Conservation (phyloP, 1,139 yeast genomes). For the Taiozyma onychis region DNA sequence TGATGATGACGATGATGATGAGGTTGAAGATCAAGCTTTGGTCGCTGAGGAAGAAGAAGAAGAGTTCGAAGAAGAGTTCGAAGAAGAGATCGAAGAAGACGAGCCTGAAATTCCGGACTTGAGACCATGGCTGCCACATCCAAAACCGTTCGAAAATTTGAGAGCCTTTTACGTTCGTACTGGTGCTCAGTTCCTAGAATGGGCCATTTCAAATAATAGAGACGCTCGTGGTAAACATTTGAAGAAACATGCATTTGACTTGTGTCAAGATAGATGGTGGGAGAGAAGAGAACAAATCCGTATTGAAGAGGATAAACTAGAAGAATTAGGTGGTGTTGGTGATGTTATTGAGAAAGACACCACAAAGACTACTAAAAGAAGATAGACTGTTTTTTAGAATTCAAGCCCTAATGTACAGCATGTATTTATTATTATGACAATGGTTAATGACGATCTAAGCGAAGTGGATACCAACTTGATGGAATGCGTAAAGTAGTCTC, state of each 20-base stretch:
- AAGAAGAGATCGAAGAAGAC: conserved; percentile 51
- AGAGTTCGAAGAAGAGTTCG: conserved; percentile 46
- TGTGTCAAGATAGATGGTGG: conserved; percentile 97
- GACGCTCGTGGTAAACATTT: conserved; percentile 89
- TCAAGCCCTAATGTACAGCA: not conserved
- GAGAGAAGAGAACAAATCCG: conserved; percentile 94
- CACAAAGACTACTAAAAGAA: conserved; percentile 31
- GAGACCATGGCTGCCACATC: conserved; percentile 96
- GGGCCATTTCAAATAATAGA: conserved; percentile 84
- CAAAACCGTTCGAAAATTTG: conserved; percentile 86
- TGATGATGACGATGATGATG: conserved; percentile 55
- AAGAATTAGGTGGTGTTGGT: conserved; percentile 88
- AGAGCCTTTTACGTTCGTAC: conserved; percentile 83
- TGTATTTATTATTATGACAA: not conserved
- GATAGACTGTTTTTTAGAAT: conserved; percentile 16
- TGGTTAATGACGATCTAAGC: conserved; percentile 42
- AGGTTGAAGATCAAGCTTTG: conserved; percentile 41
- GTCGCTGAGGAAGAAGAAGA: conserved; percentile 49
- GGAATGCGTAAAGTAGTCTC: conserved; percentile 84
- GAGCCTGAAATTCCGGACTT: conserved; percentile 81
- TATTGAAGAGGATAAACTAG: conserved; percentile 80
- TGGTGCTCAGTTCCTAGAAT: conserved; percentile 80
- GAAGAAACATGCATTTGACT: conserved; percentile 83
- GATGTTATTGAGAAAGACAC: conserved; percentile 80
- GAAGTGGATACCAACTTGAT: conserved; percentile 95